Evolutionary conservation across 306 rosid genomes (phyloP).

Genomic region (Neltuma alba): DNA sequence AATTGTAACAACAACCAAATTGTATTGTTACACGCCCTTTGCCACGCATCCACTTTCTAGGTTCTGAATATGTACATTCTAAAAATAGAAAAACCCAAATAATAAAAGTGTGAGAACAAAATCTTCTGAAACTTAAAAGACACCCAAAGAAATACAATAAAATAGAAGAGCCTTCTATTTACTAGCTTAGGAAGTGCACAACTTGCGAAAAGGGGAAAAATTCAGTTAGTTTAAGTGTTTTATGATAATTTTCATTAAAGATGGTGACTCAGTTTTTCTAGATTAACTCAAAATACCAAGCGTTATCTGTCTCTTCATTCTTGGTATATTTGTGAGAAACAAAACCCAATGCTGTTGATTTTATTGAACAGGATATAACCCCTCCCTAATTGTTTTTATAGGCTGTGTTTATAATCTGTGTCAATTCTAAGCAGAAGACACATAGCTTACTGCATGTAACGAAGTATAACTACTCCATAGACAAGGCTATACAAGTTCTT

Average conservation of each 20-base stretch:
- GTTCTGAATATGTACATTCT: constrained; percentile 62
- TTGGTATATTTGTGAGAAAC: too few relatives aligned
- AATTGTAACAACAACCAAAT: constrained; percentile 74
- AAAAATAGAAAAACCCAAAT: constrained; percentile 17
- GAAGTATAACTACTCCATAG: background rate
- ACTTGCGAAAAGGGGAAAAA: background rate
- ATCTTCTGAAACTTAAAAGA: background rate
- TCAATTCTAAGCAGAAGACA: background rate
- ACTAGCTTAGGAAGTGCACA: background rate
- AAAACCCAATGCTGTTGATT: too few relatives aligned
- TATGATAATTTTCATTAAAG: background rate
- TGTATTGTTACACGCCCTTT: constrained; percentile 68
- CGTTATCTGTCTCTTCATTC: too few relatives aligned
- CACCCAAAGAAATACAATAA: background rate
- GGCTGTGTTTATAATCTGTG: background rate
- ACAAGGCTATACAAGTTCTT: background rate
- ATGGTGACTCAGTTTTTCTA: background rate
- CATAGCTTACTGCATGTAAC: background rate
- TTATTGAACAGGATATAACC: too few relatives aligned
- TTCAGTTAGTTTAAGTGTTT: background rate
- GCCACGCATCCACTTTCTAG: constrained; percentile 71
- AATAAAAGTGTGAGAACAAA: constrained; percentile 13
- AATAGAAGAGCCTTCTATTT: background rate
- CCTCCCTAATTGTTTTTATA: too few relatives aligned
- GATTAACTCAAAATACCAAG: background rate